Conservation (phyloP, 2,329 filamentous ascomycete species). For the Nigrospora sphaerica region DNA sequence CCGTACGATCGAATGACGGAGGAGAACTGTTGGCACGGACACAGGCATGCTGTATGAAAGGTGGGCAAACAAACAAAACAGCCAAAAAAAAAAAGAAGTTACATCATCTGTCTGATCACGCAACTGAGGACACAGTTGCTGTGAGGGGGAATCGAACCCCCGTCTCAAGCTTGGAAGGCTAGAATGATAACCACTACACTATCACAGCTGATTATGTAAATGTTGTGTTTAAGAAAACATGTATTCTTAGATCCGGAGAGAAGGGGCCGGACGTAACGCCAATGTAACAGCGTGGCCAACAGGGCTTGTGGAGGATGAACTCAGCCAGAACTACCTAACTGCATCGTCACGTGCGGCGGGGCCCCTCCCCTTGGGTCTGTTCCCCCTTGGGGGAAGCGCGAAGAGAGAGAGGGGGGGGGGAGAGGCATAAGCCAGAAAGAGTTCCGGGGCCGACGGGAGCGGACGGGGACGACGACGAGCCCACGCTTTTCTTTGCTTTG, state of each 20-base stretch:
- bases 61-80: too few species aligned
- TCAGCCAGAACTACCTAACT: not conserved
- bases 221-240: not conserved
- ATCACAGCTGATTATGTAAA: not conserved
- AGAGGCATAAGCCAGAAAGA: not conserved
- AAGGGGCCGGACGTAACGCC: not conserved
- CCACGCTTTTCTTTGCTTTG: too few species aligned
- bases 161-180: not conserved
- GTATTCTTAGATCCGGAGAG: not conserved
- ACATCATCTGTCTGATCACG: too few species aligned
- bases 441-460: not conserved
- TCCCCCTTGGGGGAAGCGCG: not conserved
- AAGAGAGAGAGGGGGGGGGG: not conserved
- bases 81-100: too few species aligned
- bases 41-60: too few species aligned
- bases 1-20: too few species aligned
- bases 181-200: not conserved
- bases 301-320: not conserved
- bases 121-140: not conserved
- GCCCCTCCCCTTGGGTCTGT: not conserved
- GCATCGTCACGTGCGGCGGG: not conserved
- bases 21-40: too few species aligned
- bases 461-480: too few species aligned
- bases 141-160: not conserved
- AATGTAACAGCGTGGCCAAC: not conserved